Conservation (phyloP, 2,329 filamentous ascomycete genomes). For the Fusarium nisikadoi region DNA sequence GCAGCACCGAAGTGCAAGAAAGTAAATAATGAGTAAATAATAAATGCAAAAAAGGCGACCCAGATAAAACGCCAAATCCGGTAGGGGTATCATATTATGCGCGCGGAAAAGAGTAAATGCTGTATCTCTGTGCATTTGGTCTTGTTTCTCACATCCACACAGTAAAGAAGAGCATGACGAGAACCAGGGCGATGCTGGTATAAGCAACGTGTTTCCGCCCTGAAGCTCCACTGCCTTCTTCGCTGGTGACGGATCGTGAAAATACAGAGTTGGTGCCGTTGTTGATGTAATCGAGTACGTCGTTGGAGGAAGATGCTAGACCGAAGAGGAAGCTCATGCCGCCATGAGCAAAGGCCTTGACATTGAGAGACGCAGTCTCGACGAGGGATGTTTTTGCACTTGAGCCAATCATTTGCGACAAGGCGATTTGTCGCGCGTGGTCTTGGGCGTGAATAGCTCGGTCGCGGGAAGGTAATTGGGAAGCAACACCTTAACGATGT, state of each 20-base stretch:
- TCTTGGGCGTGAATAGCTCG: conserved; percentile 80
- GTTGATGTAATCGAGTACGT: conserved; percentile 84
- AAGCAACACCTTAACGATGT: conserved; percentile 72
- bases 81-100: conserved; percentile 44
- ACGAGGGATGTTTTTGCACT: conserved; percentile 92
- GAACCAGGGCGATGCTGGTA: conserved; percentile 44
- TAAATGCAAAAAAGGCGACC: conserved; percentile 35
- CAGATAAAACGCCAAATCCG: conserved; percentile 41
- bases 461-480: conserved; percentile 72
- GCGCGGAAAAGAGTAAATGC: conserved; percentile 9
- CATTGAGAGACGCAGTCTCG: conserved; percentile 75
- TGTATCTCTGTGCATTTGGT: not conserved
- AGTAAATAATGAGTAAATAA: not conserved
- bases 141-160: conserved; percentile 40
- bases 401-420: conserved; percentile 84
- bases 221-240: conserved; percentile 70
- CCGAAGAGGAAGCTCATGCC: conserved; percentile 89
- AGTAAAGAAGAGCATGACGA: conserved; percentile 45
- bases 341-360: conserved; percentile 80
- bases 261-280: conserved; percentile 89
- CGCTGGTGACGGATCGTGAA: conserved; percentile 76
- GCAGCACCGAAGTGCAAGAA: not conserved
- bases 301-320: conserved; percentile 78
- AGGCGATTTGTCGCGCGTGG: conserved; percentile 76
- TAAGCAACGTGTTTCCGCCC: conserved; percentile 44